Base-by-base conservation (phyloP, 495 filamentous ascomycete species). In the Clavariopsis aquatica region DNA sequence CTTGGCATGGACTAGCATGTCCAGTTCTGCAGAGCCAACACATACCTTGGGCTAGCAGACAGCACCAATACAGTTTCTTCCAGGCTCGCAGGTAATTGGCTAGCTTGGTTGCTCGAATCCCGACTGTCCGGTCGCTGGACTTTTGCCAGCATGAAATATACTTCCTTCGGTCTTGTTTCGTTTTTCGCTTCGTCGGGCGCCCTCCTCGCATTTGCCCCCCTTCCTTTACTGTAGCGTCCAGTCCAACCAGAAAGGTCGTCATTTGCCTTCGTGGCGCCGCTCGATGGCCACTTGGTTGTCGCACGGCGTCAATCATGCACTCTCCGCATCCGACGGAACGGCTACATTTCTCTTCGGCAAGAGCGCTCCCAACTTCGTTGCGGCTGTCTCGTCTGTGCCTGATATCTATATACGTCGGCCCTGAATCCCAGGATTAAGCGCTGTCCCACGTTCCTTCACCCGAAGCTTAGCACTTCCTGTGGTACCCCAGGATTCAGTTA, bases 81-180 rank as follows among this genome's bases (percentile, higher is more conserved):
- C 12, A 22, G n/a, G 4, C 47, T 24, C 47, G 19, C 47, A 24
- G 19, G 7, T 15, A 13, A 49, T 49, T 49, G 47, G 47, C 47
- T 15, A 24, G 19, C 2, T 49, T 10, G 19, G 38, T 3, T 17
- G 3, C 38, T 2, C 8, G 9, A 43, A 7, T 24, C 24, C 47
- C 47, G 26, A 3, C 5, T 24, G 20, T 3, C 10, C 17, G 47
- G 47, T 49, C 7, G 7, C 47, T 22, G 47, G 47, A 4, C 12
- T 10, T 24, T n/a, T 22, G 23, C 13, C 55, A 62, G 59, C 47
- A 62, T 43, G 51, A 55, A 51, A 63, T 63, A 63, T 63, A 63
- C 24, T 47, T 20, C 24, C 45, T 19, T 45, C 41, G 26, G 36
- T 17, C 34, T 27, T 23, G 15, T n/a, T 55, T 55, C 17, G 26